Evolutionary conservation across 768 basidiomycete species (phyloP).

Genomic region (Leccinum boreale): DNA sequence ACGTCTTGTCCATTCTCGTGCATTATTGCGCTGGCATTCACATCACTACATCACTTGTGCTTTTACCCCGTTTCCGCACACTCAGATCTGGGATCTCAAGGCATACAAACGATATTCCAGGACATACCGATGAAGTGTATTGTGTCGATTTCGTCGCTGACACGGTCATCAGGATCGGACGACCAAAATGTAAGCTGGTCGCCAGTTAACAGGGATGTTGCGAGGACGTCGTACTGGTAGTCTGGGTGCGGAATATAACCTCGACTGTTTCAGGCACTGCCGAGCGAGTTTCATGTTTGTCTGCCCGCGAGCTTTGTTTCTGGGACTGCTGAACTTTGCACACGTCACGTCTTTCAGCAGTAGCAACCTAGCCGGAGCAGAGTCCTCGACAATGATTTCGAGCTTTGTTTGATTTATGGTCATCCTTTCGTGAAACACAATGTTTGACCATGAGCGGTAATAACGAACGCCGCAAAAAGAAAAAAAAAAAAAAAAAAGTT

Average conservation of each 20-base stretch:
- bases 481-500: no score
- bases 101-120: no score
- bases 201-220: neutral
- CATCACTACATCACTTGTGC: no score
- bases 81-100: conserved; percentile 84
- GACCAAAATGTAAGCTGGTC: conserved; percentile 75
- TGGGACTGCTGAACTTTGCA: neutral
- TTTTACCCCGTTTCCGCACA: neutral
- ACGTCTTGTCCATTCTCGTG: conserved; percentile 15
- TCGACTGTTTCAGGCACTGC: neutral
- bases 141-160: conserved; percentile 99
- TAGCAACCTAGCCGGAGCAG: no score
- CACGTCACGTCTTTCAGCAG: no score
- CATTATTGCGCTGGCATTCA: neutral
- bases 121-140: conserved; percentile 94
- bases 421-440: no score
- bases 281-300: no score
- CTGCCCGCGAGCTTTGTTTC: neutral
- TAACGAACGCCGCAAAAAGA: no score
- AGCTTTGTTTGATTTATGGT: no score
- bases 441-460: no score
- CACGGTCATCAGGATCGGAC: conserved; percentile 90
- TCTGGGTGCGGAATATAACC: neutral
- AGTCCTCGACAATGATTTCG: no score
- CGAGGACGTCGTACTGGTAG: neutral